Base-by-base conservation (phyloP, 2,329 filamentous ascomycete species). In the Ceratocystis colombiana region DNA sequence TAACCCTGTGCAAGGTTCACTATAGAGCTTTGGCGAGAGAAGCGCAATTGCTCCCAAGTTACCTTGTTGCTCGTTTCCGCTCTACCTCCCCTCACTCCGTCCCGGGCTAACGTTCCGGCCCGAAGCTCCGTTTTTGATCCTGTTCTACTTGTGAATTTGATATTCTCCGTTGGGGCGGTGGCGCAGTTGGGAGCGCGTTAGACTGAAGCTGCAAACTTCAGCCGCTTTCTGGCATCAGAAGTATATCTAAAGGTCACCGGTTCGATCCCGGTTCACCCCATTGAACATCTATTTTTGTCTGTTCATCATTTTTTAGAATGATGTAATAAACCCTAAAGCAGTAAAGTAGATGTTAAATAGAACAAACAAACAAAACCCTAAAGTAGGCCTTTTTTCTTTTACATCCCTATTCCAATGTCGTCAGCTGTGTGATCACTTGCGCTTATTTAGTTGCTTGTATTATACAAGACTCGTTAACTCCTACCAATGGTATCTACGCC, bases 211-310 rank as follows among this genome's bases (percentile, higher is more conserved):
- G 48, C 48, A 68, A 66, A 61, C 63, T 65, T 59, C 53, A 53
- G 73, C 68, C 33, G 69, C 66, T 64, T 67, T 33, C 30, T 33
- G 30, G 55, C 68, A 20, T 57, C 57, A 64, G 50, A 45, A 63
- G 67, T 61, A 69, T 64, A 67, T 62, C 66, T 66, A 66, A 66
- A 62, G 64, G 64, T 66, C 64, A 66, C 64, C 12, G 57, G 64
- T 66, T 66, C 64, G 61, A 66, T 66, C 64, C 64, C 64, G 57
- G 64, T 66, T 66, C 64, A 66, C 64, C 64, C 64, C 64, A 66
- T 2, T 44, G 28, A 1, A 48, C 25, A 46, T 33, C 12, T 33
- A 12, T 67, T 67, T 66, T 62, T 66, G 17, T 55, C 50, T 28
- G 45, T 41, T 48, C 45, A 17, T 48, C 22, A n/a, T 22, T 22